Evolutionary conservation across 371 early-diverging fungal genomes (phyloP).

Genomic region (Batrachochytrium dendrobatidis): DNA sequence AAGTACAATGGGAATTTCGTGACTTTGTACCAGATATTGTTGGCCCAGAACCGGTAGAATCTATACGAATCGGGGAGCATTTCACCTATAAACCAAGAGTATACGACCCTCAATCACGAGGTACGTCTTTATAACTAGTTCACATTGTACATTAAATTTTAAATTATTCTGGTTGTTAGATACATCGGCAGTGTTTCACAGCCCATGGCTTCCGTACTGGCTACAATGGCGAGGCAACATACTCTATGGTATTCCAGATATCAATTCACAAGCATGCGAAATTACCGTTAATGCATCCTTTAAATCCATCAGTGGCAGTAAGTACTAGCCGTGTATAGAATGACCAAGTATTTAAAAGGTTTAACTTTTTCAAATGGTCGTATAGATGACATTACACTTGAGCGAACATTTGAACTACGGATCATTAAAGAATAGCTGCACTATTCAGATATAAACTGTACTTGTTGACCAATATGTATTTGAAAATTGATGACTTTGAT

Average conservation of each 20-base stretch:
- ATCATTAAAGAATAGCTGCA: too few relatives aligned
- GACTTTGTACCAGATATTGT: slow-evolving; percentile 56
- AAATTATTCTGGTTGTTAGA: slow-evolving; percentile 17
- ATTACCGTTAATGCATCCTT: slow-evolving; percentile 8
- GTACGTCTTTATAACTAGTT: slow-evolving; percentile 17
- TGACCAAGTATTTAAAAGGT: background rate
- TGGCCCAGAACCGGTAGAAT: slow-evolving; percentile 37
- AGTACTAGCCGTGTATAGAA: background rate
- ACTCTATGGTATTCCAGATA: slow-evolving; percentile 48
- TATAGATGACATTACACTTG: background rate
- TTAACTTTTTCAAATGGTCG: too few relatives aligned
- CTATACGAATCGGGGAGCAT: slow-evolving; percentile 45
- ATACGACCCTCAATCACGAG: slow-evolving; percentile 60
- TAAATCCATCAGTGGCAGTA: background rate
- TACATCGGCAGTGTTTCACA: slow-evolving; percentile 54
- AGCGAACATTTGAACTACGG: background rate
- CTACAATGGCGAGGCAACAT: slow-evolving; percentile 55
- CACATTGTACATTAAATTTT: slow-evolving; percentile 19
- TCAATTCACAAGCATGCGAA: slow-evolving; percentile 38
- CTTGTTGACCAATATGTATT: too few relatives aligned
- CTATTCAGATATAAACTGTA: too few relatives aligned
- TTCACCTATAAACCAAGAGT: slow-evolving; percentile 53
- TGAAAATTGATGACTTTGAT: too few relatives aligned
- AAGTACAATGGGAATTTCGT: slow-evolving; percentile 52
- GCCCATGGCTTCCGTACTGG: slow-evolving; percentile 58